phyloP scores from a whole-genome alignment of 164 flowering plant species.

The Macadamia tetraphylla region DNA sequence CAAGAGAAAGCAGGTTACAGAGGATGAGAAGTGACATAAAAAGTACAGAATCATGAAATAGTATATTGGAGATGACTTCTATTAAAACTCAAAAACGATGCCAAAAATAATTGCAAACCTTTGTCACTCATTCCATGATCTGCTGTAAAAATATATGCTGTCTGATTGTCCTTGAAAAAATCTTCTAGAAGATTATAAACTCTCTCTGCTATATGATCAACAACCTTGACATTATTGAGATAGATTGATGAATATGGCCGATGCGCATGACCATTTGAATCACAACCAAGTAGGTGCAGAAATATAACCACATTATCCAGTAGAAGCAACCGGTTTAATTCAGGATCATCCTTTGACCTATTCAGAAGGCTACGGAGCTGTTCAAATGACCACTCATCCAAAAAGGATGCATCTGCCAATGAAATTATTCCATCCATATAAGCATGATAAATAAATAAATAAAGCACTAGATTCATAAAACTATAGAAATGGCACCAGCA shows the following conservation, averaged over 20 bases:
- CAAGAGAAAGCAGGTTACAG: background rate
- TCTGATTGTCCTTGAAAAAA: slow-evolving; percentile 79
- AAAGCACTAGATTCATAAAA: too few species aligned
- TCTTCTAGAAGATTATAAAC: slow-evolving; percentile 69
- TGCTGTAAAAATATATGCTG: slow-evolving; percentile 94
- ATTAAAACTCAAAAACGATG: slow-evolving; percentile 2
- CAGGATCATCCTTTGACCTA: slow-evolving; percentile 60
- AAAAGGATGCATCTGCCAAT: slow-evolving; percentile 95
- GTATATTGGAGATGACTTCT: background rate
- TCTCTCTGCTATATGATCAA: slow-evolving; percentile 69
- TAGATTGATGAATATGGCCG: slow-evolving; percentile 85
- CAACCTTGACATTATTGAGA: slow-evolving; percentile 94
- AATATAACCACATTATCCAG: slow-evolving; percentile 76
- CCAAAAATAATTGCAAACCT: slow-evolving; percentile 44
- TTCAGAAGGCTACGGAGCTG: slow-evolving; percentile 79
- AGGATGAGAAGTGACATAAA: background rate
- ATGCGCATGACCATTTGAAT: slow-evolving; percentile 98
- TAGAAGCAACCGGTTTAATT: slow-evolving; percentile 61
- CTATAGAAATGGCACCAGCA: background rate
- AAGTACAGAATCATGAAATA: too few species aligned
- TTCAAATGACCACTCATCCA: slow-evolving; percentile 99
- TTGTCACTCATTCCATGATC: slow-evolving; percentile 99
- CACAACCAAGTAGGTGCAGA: slow-evolving; percentile 93
- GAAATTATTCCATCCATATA: slow-evolving; percentile 28
- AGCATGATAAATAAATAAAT: slow-evolving; percentile 18